These are phyloP conservation scores for Aureobasidium sp. DNA, from an alignment of 2,329 filamentous ascomycete species.

Conservation along the genomic window DNA sequence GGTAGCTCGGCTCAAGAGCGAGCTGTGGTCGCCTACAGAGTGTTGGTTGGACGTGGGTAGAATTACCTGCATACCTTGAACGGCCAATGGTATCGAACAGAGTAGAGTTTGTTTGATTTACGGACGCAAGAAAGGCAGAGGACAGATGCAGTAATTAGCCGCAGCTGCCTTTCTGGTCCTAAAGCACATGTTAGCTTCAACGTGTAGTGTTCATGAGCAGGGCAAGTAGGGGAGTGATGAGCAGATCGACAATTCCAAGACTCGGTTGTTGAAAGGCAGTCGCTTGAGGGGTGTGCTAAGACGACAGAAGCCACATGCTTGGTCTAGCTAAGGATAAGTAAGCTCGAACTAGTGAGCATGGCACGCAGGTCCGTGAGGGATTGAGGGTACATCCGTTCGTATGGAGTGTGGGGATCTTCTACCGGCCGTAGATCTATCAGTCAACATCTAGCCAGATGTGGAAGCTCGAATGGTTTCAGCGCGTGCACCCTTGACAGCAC, in stretches of 20 bases:
- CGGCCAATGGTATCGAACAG: constrained; percentile 14
- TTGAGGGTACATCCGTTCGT: not conserved
- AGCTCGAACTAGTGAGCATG: constrained; percentile 5
- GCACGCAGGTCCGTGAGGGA: constrained; percentile 16
- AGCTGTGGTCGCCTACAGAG: not conserved
- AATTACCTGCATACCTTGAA: constrained; percentile 4
- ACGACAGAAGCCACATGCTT: constrained; percentile 4
- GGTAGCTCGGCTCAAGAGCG: constrained; percentile 5
- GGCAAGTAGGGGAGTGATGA: constrained; percentile 10
- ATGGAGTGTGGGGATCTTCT: constrained; percentile 16
- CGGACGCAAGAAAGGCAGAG: not conserved
- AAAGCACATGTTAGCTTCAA: constrained; percentile 17
- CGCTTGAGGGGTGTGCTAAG: constrained; percentile 10
- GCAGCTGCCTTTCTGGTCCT: constrained; percentile 19
- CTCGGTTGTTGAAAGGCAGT: constrained; percentile 9
- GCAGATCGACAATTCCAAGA: constrained; percentile 18
- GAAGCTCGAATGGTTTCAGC: constrained; percentile 14
- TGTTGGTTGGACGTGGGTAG: not conserved
- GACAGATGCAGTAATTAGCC: constrained; percentile 1
- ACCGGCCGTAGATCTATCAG: constrained; percentile 18
- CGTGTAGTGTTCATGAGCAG: not conserved
- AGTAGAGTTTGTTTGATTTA: not conserved
- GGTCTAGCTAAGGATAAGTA: constrained; percentile 5
- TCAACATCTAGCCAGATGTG: constrained; percentile 2
- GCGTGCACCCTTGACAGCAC: not conserved